Percentiles rank a stretch among this genome's conserved stretches.
Conservation (phyloP, 1,284 basidiomycete species). For the Neolentinus lepideus region DNA sequence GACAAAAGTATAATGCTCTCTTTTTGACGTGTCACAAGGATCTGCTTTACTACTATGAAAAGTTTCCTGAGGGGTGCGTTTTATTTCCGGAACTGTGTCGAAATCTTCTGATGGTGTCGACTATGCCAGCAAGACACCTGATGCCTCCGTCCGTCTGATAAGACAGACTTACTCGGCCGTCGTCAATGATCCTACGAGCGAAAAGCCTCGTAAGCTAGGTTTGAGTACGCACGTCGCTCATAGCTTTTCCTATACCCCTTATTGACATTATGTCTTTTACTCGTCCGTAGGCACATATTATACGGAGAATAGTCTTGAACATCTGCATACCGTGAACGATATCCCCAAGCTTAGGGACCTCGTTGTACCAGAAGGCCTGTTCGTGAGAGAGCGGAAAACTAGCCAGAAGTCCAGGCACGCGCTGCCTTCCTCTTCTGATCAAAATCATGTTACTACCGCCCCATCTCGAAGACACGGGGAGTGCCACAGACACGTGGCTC, state of each 20-base stretch:
- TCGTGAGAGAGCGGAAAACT: slow-evolving; percentile 19
- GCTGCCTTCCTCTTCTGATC: not conserved
- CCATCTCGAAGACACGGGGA: not conserved
- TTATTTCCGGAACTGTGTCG: slow-evolving; percentile 4
- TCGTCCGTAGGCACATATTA: slow-evolving; percentile 64
- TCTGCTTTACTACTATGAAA: slow-evolving; percentile 35
- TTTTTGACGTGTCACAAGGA: slow-evolving; percentile 16
- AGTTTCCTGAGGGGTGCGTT: slow-evolving; percentile 8
- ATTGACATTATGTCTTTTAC: slow-evolving; percentile 1
- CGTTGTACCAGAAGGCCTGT: slow-evolving; percentile 43
- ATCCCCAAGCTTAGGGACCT: slow-evolving; percentile 44
- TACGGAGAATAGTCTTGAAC: slow-evolving; percentile 59
- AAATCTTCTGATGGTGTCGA: not conserved
- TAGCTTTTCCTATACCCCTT: not conserved
- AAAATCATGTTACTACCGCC: not conserved
- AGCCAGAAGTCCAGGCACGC: not conserved
- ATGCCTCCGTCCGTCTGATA: slow-evolving; percentile 29
- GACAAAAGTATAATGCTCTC: slow-evolving; percentile 4
- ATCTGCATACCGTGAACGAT: slow-evolving; percentile 58
- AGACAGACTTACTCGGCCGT: slow-evolving; percentile 75
- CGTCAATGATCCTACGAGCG: slow-evolving; percentile 51
- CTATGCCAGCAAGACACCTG: slow-evolving; percentile 6
- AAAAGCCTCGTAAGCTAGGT: slow-evolving; percentile 66
- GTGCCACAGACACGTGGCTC: not conserved
- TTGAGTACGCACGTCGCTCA: slow-evolving; percentile 43